Evolutionary conservation across 805 yeast genomes (phyloP), one percentile per base, ranked within the genome.

Genomic region (Vanderwaltozyma verrucispora): DNA sequence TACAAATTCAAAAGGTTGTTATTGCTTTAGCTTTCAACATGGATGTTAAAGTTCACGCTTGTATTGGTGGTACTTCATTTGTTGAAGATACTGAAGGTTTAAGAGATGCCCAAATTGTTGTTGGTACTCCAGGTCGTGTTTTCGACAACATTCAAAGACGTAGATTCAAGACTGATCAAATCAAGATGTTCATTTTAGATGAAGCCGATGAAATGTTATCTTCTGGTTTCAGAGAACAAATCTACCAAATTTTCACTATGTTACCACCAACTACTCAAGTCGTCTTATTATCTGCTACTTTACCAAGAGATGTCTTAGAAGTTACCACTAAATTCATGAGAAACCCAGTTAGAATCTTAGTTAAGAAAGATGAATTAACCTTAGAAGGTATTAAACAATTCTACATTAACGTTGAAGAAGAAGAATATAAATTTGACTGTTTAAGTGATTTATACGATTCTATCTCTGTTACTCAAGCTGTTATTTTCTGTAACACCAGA

Each of bases 111-210:
- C 96, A 89, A 68, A 74, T 89, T 42, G 94, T 92, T 41, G 89
- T 87, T 54, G 98, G 97, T 60, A 92, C 98, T 42, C 98, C 98
- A 53, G 98, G 98, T 59, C 79, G 98, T 69, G 96, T 92, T 47
- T 75, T 71, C 56, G 97, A 92, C 65, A 86, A 92, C 89, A 88
- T 92, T 60, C 83, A 84, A 66, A 77, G 96, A 63, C 74, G 95
- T 56, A 72, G 70, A 67, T 77, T 92, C 65, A 77, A 69, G 60
- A 80, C 95, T 47, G 75, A 84, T 54, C 73, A 79, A 63, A 72
- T 92, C 56, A 86, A 87, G 72, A 86, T 92, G 94, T 76, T 92
- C 68, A 79, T 89, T 60, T 73, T 92, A 58, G 98, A 89, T 69
- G 98, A 89, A 72, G 97, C 97, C 56, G 98, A 89, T 72, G 97